These are phyloP conservation scores for Colletotrichum australisinense DNA, from an alignment of 2,329 filamentous ascomycete species.

Conservation along the genomic window DNA sequence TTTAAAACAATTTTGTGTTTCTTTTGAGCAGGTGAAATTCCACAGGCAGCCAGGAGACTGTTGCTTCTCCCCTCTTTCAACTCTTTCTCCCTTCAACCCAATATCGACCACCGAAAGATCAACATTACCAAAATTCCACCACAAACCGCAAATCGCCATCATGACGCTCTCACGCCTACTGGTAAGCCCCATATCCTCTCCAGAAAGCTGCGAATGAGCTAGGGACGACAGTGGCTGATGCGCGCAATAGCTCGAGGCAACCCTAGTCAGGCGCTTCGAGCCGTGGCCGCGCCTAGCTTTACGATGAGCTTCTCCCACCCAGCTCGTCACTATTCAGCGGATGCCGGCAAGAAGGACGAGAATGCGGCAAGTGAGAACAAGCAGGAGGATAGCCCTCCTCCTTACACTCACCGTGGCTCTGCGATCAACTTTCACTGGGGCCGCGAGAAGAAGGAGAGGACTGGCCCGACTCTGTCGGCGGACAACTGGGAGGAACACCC, in stretches of 20 bases:
- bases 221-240: not conserved
- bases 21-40: not conserved
- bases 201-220: not conserved
- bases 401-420: conserved; percentile 30
- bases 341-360: conserved; percentile 16
- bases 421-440: conserved; percentile 37
- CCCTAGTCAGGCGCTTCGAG: not conserved
- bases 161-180: conserved; percentile 22
- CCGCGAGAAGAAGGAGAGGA: conserved; percentile 21
- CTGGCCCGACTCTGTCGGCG: conserved; percentile 26
- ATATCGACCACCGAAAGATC: not conserved
- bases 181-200: conserved; percentile 1
- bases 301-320: not conserved
- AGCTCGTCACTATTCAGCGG: conserved; percentile 13
- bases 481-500: conserved; percentile 57
- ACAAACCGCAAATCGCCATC: not conserved
- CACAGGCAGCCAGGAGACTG: not conserved
- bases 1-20: not conserved
- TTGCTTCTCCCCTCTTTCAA: not conserved
- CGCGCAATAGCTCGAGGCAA: conserved; percentile 1
- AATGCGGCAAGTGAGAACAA: not conserved
- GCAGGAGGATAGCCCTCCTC: conserved; percentile 2
- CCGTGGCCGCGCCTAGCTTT: not conserved
- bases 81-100: not conserved
- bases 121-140: not conserved